Base-by-base conservation (phyloP, 176 grass and related monocot species). In the Carex pumila region DNA sequence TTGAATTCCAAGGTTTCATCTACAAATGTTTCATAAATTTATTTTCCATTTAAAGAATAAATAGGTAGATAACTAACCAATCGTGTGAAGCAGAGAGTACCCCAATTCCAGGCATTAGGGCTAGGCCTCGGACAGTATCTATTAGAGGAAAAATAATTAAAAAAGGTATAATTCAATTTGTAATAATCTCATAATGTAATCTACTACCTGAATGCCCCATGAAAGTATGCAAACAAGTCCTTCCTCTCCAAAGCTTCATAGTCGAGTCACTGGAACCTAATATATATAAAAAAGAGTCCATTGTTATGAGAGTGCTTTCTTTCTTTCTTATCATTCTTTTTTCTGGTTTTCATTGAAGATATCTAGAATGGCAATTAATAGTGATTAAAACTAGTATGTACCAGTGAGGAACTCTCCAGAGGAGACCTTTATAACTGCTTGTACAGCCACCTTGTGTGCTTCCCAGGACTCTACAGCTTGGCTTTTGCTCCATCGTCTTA, bases 181-280 rank as follows among this genome's bases (percentile, higher is more conserved):
- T 77, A 79, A 57, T 34, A 69, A 52, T 55, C 64, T 19, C 8
- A 14, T 64, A 55, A 86, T 55, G 50, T 30, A 60, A 77, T 57
- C 41, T 65, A n/a, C 30, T 88, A 98, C 96, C 96, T 87, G 91
- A 85, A 90, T 98, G 96, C 34, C 96, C 95, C 36, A 89, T 84
- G 79, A 98, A 98, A 52, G 93, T 98, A 71, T 98, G 96, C 22
- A 98, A 62, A 86, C 96, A 98, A 47, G 88, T 95, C 76, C 93
- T 93, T 90, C 96, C 93, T 88, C 89, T 98, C 96, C 96, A 98
- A 66, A 98, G 91, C 69, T 98, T 98, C 58, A 98, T 86, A 30
- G 96, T 95, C 8, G 91, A 89, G 86, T 98, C 92, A 87, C 96
- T 98, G 54, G 96, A 98, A 92, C 92, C 96, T 98, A 87, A 19